phyloP scores from a whole-genome alignment of 768 basidiomycete species.

The Lactifluus hygrophoroides region DNA sequence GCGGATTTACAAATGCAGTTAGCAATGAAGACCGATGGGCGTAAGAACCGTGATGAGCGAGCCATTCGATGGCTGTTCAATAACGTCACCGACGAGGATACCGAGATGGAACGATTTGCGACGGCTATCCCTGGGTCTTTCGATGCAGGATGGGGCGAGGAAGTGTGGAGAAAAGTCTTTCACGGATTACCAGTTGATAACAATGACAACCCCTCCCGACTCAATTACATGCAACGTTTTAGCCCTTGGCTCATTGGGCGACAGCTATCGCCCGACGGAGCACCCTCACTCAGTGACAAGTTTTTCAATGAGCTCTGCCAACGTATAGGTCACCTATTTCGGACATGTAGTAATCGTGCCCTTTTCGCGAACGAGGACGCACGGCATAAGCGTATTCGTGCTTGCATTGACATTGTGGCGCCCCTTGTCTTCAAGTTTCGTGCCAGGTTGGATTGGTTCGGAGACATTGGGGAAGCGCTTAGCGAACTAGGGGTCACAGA shows the following conservation, averaged over 20 bases:
- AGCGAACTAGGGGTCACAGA: neutral
- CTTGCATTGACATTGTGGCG: neutral
- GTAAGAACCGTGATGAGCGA: neutral
- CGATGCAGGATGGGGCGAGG: neutral
- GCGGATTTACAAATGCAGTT: neutral
- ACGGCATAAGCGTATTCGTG: neutral
- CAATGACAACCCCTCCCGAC: no score
- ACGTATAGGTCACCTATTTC: neutral
- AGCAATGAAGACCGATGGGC: neutral
- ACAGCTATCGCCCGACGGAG: neutral
- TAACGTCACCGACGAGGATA: neutral
- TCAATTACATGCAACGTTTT: no score
- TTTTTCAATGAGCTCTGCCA: neutral
- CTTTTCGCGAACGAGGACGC: neutral
- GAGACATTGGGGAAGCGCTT: neutral
- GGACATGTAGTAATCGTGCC: neutral
- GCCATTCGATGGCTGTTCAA: neutral
- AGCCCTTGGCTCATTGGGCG: neutral
- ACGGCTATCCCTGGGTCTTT: neutral
- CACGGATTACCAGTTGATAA: no score
- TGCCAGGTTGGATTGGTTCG: neutral
- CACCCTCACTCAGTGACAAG: neutral
- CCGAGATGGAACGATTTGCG: neutral
- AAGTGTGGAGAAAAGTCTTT: neutral
- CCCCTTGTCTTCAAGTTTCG: neutral